Base-by-base conservation (phyloP, 2,329 filamentous ascomycete species). In the Xylariomycetidae sp. region DNA sequence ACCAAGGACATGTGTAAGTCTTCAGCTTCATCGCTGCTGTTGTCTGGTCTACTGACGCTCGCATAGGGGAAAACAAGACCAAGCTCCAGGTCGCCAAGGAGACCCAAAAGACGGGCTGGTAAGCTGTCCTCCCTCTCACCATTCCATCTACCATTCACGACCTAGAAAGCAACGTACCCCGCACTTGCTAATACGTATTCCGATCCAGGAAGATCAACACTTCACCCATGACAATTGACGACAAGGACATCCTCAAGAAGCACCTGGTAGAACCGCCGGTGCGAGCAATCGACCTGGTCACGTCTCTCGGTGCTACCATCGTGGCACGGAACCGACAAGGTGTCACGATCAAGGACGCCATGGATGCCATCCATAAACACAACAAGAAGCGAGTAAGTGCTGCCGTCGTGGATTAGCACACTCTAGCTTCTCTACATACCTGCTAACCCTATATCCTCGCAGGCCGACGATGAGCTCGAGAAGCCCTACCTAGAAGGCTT, bases 281-380 rank as follows among this genome's bases (percentile, higher is more conserved):
- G 61, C 94, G 92, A 75, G 90, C 86, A 70, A 90, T 96, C 63
- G 88, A 95, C 64, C 73, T 96, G 29, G 79, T 88, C 64, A 95
- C 94, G 72, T 85, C 86, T 12, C 70, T 93, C 33, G 90, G 90
- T 32, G 75, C 92, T 35, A 81, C 90, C 56, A 85, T 95, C 47
- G 85, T 83, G 19, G 90, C 88, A 56, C 78, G 90, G 55, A 96
- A 95, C 65, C 68, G 89, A 52, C 90, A 89, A 64, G 90, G 90
- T 36, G 88, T 96, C 48, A 96, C 90, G 37, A 90, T 96, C 72
- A 95, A 95, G 72, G 90, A 96, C 63, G 88, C 88, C 38, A 60
- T 95, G 60, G 89, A 95, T 61, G 90, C 87, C 53, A 95, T 96
- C 65, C 73, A 95, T 74, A 95, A 95, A 72, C 77, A 85, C 50